These are phyloP conservation scores for Prunella vulgaris DNA, from an alignment of 257 asterid genomes.

Conservation along the genomic window DNA sequence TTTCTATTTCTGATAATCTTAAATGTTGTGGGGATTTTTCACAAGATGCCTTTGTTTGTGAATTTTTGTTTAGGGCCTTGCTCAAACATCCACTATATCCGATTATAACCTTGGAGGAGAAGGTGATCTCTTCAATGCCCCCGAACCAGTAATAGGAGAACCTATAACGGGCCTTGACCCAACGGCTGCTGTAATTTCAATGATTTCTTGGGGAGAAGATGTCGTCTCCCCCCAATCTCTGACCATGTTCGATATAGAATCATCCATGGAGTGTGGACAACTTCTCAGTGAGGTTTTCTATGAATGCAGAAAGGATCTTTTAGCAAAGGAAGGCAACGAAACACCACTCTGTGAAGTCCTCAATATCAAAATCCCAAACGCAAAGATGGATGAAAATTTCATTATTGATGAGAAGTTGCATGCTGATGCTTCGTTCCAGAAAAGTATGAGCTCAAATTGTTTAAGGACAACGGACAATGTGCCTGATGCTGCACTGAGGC, in stretches of 20 bases:
- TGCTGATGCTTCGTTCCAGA: constrained; percentile 52
- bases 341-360: constrained; percentile 49
- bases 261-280: constrained; percentile 63
- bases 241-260: constrained; percentile 58
- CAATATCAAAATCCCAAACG: constrained; percentile 38
- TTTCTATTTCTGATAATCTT: not conserved
- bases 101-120: constrained; percentile 89
- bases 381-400: constrained; percentile 34
- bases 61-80: constrained; percentile 33
- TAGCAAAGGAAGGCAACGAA: constrained; percentile 76
- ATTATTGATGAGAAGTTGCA: constrained; percentile 18
- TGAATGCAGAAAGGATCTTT: constrained; percentile 81
- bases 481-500: constrained; percentile 45
- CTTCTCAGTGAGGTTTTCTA: constrained; percentile 79
- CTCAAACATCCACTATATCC: constrained; percentile 45
- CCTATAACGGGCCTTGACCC: constrained; percentile 67
- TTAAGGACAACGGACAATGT: constrained; percentile 51
- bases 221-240: constrained; percentile 55
- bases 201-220: constrained; percentile 81
- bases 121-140: constrained; percentile 91
- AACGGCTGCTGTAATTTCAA: constrained; percentile 67
- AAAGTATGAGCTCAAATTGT: constrained; percentile 67
- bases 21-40: not conserved
- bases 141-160: constrained; percentile 68
- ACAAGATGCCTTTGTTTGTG: not conserved